Base-by-base conservation (phyloP, 345 rosid genomes). In the Eucalyptus tenuipes region DNA sequence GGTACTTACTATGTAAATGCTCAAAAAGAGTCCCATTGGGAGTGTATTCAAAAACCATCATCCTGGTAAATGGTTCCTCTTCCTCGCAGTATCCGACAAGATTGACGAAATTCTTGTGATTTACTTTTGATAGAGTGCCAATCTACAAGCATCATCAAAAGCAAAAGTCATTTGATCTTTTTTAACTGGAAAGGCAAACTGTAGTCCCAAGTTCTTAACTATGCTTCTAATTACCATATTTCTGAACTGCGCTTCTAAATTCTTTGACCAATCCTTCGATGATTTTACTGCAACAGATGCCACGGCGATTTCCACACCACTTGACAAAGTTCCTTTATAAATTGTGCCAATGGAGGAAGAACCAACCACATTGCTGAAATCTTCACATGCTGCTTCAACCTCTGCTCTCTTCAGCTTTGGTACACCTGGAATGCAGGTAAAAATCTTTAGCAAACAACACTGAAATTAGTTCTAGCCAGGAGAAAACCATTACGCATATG, bases 11-110 rank as follows among this genome's bases (percentile, higher is more conserved):
- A 89, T 98, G 99, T 93, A 98, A 88, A 93, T 98, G 99, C 90
- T 98, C 99, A 48, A 93, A 96, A 80, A 98, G 96, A 55, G 99
- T 96, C 71, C 99, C 99, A 87, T 97, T 96, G 45, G 99, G 98
- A 91, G 98, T 97, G 88, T 98, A 98, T 85, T 98, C 99, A 89
- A 98, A 98, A 92, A 97, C 98, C 98, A 97, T 92, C 96, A 95
- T 96, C 93, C 99, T 97, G 5, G 99, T 96, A 92, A 97, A 96
- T 90, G 98, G 98, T 84, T 93, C 93, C 18, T 93, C 92, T 89
- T 98, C 98, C 92, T 96, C 97, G 49, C 99, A 97, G 87, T 75
- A 98, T 27, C 99, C 99, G 27, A 98, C 91, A 87, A 98, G 99
- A 94, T 94, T 98, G 89, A 94, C 93, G 68, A 98, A 98, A 90